Evolutionary conservation across 2,329 filamentous ascomycete genomes (phyloP), one percentile per base, ranked within the genome.

Genomic region (Trichoderma lentiforme): DNA sequence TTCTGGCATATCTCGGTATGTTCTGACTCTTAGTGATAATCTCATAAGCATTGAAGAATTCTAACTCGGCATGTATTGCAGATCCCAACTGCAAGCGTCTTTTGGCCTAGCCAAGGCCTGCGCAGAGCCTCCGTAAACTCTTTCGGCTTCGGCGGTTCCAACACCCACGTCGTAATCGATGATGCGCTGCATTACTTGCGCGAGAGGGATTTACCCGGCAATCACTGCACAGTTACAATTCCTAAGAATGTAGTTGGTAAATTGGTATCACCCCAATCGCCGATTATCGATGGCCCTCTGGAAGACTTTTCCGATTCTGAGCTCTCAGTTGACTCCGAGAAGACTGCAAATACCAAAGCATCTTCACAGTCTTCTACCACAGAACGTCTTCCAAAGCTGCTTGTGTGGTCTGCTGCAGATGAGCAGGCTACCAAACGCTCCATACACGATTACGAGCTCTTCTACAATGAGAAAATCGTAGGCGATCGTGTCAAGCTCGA

Each of bases 141-240:
- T 36, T 87, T 86, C 73, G 85, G 85, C 1, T 86, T 82, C 73
- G 85, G 85, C 4, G 85, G 85, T 39, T 83, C 83, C 2, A 86
- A 86, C 64, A 81, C 80, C 0, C 84, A 86, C 67, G 77, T 82
- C 3, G 80, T 86, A 21, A 63, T 86, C 9, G 83, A 86, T 12
- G 72, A 70, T 47, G 72, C 72, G 14, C 21, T 43, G 9, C 30
- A 67, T 14, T 73, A 73, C 26, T 26, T 73, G 18, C 12, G 3
- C 3, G 57, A 53, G 14, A 43, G 34, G 9, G 7, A 53, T 5
- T 30, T 72, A 6, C 1, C 18, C 1, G 71, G 65, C 14, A 62
- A 65, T 21, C 71, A 72, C 34, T 58, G 32, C 8, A 70, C 69
- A 6, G 18, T 32, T 8, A 32, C 51, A 28, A 8, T 70, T 43